Conservation (phyloP, 1,284 basidiomycete genomes). For the Rugiboletus extremiorientalis region DNA sequence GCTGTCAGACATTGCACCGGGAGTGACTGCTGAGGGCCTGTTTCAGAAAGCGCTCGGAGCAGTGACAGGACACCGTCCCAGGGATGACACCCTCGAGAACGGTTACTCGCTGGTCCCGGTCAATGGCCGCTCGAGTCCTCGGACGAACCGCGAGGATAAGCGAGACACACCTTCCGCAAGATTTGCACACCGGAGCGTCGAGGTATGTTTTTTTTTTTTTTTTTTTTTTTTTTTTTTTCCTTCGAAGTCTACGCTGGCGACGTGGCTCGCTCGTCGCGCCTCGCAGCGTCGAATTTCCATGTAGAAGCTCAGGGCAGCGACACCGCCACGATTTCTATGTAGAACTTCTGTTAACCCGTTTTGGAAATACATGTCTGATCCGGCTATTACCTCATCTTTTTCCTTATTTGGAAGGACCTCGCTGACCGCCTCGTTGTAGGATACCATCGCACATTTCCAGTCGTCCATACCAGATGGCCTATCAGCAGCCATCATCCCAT, state of each 20-base stretch:
- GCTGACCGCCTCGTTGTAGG: slow-evolving; percentile 39
- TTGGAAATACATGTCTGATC: background rate
- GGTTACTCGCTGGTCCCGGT: slow-evolving; percentile 17
- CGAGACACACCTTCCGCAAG: slow-evolving; percentile 54
- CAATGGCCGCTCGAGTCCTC: slow-evolving; percentile 6
- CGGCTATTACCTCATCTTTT: slow-evolving; percentile 5
- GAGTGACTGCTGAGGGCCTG: slow-evolving; percentile 43
- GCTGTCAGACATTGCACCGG: slow-evolving; percentile 40
- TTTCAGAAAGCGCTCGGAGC: slow-evolving; percentile 43
- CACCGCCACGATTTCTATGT: slow-evolving; percentile 18
- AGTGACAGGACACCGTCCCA: slow-evolving; percentile 38
- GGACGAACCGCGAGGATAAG: slow-evolving; percentile 24
- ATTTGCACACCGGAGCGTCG: slow-evolving; percentile 55
- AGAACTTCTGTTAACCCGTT: background rate
- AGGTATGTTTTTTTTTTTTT: slow-evolving; percentile 44
- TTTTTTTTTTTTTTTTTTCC: background rate
- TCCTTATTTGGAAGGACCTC: background rate
- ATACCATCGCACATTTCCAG: slow-evolving; percentile 64
- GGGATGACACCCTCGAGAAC: slow-evolving; percentile 27
- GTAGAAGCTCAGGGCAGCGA: slow-evolving; percentile 8
- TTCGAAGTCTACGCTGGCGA: background rate
- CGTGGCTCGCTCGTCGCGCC: slow-evolving; percentile 1
- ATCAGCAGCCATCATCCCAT: slow-evolving; percentile 58
- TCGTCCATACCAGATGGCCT: slow-evolving; percentile 68
- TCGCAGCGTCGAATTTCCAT: background rate